Percentiles rank a stretch among this genome's conserved stretches.
These are phyloP conservation scores for Boletus semigastroideus DNA, from an alignment of 1,284 basidiomycete genomes.

Conservation along the genomic window DNA sequence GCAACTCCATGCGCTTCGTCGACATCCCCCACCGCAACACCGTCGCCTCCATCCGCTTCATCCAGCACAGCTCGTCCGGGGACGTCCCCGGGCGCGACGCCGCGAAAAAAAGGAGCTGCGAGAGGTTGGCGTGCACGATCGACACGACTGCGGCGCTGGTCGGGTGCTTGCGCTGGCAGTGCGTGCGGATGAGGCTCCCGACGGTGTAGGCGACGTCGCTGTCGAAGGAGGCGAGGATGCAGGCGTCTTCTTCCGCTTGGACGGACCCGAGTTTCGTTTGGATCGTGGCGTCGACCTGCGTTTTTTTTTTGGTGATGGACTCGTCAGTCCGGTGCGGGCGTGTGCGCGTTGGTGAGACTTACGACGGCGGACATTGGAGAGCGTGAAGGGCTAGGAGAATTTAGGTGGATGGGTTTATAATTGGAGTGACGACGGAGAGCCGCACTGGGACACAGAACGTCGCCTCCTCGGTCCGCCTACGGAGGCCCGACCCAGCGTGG, in stretches of 20 bases:
- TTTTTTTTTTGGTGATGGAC: no score
- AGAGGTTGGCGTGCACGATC: conserved; percentile 31
- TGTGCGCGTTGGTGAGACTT: no score
- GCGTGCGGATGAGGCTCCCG: conserved; percentile 30
- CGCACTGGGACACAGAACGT: no score
- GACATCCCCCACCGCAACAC: conserved; percentile 36
- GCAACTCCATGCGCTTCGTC: conserved; percentile 19
- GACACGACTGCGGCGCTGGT: conserved; percentile 14
- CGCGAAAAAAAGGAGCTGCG: conserved; percentile 31
- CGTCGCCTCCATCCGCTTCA: conserved; percentile 36
- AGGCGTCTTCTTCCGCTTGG: conserved; percentile 5
- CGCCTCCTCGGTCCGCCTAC: no score
- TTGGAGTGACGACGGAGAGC: no score
- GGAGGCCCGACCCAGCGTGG: no score
- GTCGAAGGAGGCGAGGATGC: conserved; percentile 19
- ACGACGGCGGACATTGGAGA: no score
- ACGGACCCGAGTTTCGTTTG: conserved; percentile 20
- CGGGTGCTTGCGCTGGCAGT: conserved; percentile 11
- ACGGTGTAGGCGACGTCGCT: conserved; percentile 30
- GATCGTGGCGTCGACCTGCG: conserved; percentile 8
- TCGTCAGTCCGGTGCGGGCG: no score
- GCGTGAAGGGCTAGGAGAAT: no score
- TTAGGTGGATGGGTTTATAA: no score
- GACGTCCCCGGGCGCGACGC: conserved; percentile 30
- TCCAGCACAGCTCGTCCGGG: conserved; percentile 37